Conservation (phyloP, 495 filamentous ascomycete genomes). For the Cercophora scortea region DNA sequence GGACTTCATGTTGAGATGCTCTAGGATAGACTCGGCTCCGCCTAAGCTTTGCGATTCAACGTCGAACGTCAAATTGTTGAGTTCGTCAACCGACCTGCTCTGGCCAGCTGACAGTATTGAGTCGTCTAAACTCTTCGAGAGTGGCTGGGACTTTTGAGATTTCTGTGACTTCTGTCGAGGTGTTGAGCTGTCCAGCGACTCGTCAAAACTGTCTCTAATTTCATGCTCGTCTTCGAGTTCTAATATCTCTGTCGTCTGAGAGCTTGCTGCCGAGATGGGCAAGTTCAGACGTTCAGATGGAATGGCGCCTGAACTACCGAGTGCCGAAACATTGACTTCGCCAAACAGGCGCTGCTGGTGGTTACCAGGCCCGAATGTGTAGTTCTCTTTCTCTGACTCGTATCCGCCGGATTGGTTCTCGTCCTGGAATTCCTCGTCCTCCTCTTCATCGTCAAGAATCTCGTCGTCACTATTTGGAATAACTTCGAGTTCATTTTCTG, state of each 20-base stretch:
- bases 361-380: constrained; percentile 26
- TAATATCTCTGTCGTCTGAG: constrained; percentile 24
- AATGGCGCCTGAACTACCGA: constrained; percentile 51
- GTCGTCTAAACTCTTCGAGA: neutral
- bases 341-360: constrained; percentile 61
- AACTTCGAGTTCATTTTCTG: constrained; percentile 1
- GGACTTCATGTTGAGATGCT: constrained; percentile 36
- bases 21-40: constrained; percentile 34
- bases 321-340: constrained; percentile 63
- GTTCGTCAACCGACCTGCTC: constrained; percentile 24
- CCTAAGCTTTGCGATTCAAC: constrained; percentile 36
- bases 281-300: constrained; percentile 36
- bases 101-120: constrained; percentile 12
- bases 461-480: constrained; percentile 22
- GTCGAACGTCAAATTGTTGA: constrained; percentile 28
- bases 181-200: constrained; percentile 27
- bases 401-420: constrained; percentile 20
- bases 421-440: constrained; percentile 36
- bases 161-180: constrained; percentile 22
- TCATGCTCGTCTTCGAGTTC: constrained; percentile 19
- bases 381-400: constrained; percentile 36
- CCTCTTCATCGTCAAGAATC: constrained; percentile 39
- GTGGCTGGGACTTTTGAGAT: constrained; percentile 5
- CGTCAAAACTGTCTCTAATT: constrained; percentile 32
- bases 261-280: constrained; percentile 24